Conservation (phyloP, 306 rosid genomes). For the Macrotyloma uniflorum region DNA sequence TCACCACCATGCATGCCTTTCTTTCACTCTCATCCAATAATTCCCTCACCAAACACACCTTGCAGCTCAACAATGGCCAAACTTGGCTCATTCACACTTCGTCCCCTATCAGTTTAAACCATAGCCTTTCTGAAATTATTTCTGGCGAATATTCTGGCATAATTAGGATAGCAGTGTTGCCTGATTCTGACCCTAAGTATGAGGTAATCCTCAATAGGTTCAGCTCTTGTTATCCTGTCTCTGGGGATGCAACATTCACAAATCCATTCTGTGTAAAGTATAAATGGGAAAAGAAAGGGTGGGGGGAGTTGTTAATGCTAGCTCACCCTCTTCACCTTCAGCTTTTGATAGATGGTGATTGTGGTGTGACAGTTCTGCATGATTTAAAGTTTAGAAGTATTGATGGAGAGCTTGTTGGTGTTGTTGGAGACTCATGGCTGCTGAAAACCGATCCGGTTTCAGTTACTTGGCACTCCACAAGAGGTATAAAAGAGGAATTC, state of each 20-base stretch:
- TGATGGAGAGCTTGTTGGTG: constrained; percentile 88
- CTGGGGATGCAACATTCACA: constrained; percentile 61
- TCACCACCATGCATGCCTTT: constrained; percentile 65
- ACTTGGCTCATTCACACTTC: constrained; percentile 85
- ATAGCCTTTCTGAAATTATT: constrained; percentile 45
- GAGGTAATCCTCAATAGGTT: constrained; percentile 60
- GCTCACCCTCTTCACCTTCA: constrained; percentile 89
- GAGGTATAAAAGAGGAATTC: constrained; percentile 60
- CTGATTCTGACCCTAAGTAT: constrained; percentile 50
- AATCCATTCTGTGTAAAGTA: constrained; percentile 67
- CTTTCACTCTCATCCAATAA: constrained; percentile 52
- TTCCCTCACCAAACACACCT: constrained; percentile 64
- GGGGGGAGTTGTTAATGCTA: constrained; percentile 80
- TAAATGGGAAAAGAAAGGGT: constrained; percentile 70
- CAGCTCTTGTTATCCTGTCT: constrained; percentile 72
- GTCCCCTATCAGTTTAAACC: constrained; percentile 49
- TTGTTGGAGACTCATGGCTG: constrained; percentile 83
- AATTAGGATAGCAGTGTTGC: constrained; percentile 61
- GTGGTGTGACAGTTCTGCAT: constrained; percentile 50
- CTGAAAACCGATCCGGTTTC: constrained; percentile 65
- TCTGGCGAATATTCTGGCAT: constrained; percentile 64
- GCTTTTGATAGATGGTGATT: constrained; percentile 47
- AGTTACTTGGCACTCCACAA: constrained; percentile 75
- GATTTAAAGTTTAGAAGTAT: constrained; percentile 73
- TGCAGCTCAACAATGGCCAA: constrained; percentile 70